A percentile compares a stretch with the other conserved stretches of the same genome.
Conservation (phyloP, 192 early-diverging fungal genomes). For the Coemansia erecta region DNA sequence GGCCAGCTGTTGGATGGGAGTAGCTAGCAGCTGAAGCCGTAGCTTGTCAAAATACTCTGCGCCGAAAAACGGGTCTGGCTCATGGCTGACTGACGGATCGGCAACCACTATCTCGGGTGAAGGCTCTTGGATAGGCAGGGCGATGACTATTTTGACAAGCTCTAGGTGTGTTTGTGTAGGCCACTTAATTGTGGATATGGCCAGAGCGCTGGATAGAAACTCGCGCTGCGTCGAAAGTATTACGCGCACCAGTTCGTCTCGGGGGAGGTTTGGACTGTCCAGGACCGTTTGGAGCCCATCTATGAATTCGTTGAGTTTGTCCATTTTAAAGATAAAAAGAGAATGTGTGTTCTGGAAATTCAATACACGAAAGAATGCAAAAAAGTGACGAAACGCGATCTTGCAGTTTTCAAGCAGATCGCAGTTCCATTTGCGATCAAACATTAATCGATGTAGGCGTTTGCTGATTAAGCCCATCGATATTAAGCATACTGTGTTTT, state of each 20-base stretch:
- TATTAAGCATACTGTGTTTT: no score
- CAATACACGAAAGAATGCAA: no score
- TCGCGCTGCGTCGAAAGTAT: constrained; percentile 42
- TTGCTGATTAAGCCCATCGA: no score
- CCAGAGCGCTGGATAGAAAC: constrained; percentile 36
- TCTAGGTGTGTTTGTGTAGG: constrained; percentile 46
- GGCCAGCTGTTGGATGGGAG: constrained; percentile 21
- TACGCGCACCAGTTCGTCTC: constrained; percentile 34
- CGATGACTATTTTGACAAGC: constrained; percentile 48
- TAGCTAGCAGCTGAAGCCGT: constrained; percentile 23
- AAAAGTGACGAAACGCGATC: no score
- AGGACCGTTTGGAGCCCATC: constrained; percentile 38
- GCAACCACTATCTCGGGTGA: constrained; percentile 19
- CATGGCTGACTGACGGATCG: constrained; percentile 32
- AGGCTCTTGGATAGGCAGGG: constrained; percentile 26
- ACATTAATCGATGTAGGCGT: no score
- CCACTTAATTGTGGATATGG: constrained; percentile 38
- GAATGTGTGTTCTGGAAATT: no score
- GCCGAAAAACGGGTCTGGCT: constrained; percentile 37
- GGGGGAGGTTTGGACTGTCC: constrained; percentile 43
- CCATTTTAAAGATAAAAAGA: constrained; percentile 27
- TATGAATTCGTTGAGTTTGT: constrained; percentile 42
- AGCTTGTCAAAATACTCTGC: constrained; percentile 45
- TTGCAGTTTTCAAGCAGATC: no score
- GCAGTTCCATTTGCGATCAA: no score